phyloP scores from a whole-genome alignment of 257 asterid genomes.

The Solanum arcanum region DNA sequence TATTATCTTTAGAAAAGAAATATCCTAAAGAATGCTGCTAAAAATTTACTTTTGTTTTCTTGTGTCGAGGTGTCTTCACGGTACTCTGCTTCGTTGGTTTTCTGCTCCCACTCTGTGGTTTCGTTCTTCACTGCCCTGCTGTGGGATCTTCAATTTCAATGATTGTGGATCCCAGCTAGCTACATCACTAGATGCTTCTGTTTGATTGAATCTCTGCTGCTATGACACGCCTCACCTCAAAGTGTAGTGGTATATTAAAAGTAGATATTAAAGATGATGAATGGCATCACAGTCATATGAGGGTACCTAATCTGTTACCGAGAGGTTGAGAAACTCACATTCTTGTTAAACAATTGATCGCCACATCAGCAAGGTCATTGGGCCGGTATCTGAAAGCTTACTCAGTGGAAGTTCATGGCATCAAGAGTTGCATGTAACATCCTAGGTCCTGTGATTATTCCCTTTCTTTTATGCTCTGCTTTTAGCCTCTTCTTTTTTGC shows the following conservation, averaged over 20 bases:
- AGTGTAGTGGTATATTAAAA: slow-evolving; percentile 35
- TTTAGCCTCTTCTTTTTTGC: not conserved
- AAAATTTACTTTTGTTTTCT: slow-evolving; percentile 53
- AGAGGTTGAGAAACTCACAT: slow-evolving; percentile 11
- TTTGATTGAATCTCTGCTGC: slow-evolving; percentile 63
- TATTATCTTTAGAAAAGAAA: slow-evolving; percentile 18
- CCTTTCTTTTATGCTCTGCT: not conserved
- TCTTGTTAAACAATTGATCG: not conserved
- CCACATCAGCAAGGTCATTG: not conserved
- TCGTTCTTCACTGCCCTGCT: slow-evolving; percentile 68
- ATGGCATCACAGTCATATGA: slow-evolving; percentile 53
- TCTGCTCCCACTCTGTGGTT: slow-evolving; percentile 84
- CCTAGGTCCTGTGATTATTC: not conserved
- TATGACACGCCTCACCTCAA: slow-evolving; percentile 49
- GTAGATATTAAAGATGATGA: slow-evolving; percentile 34
- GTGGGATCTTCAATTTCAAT: slow-evolving; percentile 87
- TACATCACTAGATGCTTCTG: slow-evolving; percentile 77
- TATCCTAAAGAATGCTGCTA: slow-evolving; percentile 25
- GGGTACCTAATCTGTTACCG: slow-evolving; percentile 40
- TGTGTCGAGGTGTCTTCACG: slow-evolving; percentile 84
- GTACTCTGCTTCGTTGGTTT: slow-evolving; percentile 88
- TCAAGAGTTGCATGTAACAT: not conserved
- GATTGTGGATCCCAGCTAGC: slow-evolving; percentile 87
- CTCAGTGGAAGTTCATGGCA: not conserved
- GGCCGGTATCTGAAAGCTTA: not conserved